Conservation (phyloP, 768 basidiomycete species). For the Leccinellum rugosiceps region DNA sequence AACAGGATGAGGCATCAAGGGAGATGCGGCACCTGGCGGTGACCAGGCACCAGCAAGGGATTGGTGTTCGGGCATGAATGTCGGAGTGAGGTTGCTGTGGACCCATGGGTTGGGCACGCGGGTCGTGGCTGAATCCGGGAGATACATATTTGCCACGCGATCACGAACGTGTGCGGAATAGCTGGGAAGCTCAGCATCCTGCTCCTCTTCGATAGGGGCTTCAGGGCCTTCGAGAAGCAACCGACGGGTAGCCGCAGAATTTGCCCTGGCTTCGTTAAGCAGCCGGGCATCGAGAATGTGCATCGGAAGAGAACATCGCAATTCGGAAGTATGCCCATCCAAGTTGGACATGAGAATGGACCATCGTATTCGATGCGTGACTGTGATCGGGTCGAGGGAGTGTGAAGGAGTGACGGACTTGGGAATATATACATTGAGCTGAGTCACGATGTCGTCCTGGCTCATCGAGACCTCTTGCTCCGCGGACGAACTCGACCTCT, state of each 20-base stretch:
- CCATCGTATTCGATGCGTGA: slow-evolving; percentile 82
- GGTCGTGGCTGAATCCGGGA: slow-evolving; percentile 60
- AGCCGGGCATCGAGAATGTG: slow-evolving; percentile 75
- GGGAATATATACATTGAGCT: slow-evolving; percentile 60
- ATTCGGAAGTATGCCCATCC: slow-evolving; percentile 90
- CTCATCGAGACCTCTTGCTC: slow-evolving; percentile 26
- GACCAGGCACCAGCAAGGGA: slow-evolving; percentile 18
- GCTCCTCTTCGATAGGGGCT: slow-evolving; percentile 44
- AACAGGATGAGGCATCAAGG: slow-evolving; percentile 34
- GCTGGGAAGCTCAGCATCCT: slow-evolving; percentile 76
- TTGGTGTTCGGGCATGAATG: slow-evolving; percentile 18
- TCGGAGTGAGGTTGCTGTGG: slow-evolving; percentile 39
- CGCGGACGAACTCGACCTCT: slow-evolving; percentile 1
- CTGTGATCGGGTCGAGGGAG: slow-evolving; percentile 65
- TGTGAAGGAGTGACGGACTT: slow-evolving; percentile 66
- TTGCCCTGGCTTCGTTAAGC: slow-evolving; percentile 68
- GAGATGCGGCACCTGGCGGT: slow-evolving; percentile 38
- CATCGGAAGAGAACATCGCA: slow-evolving; percentile 91
- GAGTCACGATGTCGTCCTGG: slow-evolving; percentile 54
- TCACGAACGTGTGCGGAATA: slow-evolving; percentile 90
- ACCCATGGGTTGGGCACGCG: slow-evolving; percentile 68
- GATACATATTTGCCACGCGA: slow-evolving; percentile 76
- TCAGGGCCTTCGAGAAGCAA: slow-evolving; percentile 39
- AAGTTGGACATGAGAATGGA: slow-evolving; percentile 74
- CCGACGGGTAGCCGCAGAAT: slow-evolving; percentile 73